Evolutionary conservation across 2,329 filamentous ascomycete species (phyloP).

Genomic region (Phialophora macrospora): DNA sequence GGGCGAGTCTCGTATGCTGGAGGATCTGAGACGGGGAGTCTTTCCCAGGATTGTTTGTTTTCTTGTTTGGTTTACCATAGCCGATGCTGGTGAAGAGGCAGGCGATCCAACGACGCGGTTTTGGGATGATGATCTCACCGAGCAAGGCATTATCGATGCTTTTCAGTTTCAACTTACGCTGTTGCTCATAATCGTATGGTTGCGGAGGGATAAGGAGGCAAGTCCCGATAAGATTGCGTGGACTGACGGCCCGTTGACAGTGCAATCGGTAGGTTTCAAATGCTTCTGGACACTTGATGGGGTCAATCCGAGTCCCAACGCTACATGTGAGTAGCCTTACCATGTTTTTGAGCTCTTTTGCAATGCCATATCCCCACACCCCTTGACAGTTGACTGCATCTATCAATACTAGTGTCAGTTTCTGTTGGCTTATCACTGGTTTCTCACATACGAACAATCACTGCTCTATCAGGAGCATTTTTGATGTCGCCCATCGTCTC

Average conservation of each 20-base stretch:
- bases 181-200: conserved; percentile 41
- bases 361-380: conserved; percentile 64
- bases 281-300: conserved; percentile 56
- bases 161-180: conserved; percentile 13
- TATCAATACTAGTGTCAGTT: conserved; percentile 30
- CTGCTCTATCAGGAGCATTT: conserved; percentile 54
- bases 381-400: conserved; percentile 66
- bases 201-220: conserved; percentile 60
- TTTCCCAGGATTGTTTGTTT: conserved; percentile 36
- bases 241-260: conserved; percentile 47
- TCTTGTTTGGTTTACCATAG: conserved; percentile 52
- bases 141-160: neutral
- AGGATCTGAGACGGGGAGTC: conserved; percentile 54
- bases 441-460: conserved; percentile 55
- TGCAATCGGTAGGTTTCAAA: conserved; percentile 55
- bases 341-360: conserved; percentile 53
- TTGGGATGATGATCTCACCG: conserved; percentile 13
- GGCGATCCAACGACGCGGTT: conserved; percentile 58
- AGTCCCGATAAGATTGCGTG: conserved; percentile 47
- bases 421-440: neutral
- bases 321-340: conserved; percentile 33
- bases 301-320: neutral
- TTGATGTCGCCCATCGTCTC: conserved; percentile 54
- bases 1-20: conserved; percentile 54
- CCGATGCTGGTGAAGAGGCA: conserved; percentile 63